Conservation (phyloP, 1,284 basidiomycete species). For the Ustilago hordei region DNA sequence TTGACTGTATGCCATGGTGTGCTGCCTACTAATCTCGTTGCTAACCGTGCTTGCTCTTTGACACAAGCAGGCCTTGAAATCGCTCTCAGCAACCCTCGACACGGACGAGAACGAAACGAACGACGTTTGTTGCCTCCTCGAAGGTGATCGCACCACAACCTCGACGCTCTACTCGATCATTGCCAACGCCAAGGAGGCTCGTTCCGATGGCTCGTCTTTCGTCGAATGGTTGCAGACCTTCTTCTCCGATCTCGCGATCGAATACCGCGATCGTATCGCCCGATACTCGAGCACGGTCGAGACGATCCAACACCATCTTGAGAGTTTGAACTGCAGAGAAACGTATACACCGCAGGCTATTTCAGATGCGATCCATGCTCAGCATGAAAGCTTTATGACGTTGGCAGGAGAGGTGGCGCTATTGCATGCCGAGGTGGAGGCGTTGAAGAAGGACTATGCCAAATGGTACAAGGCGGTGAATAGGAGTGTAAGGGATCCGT, state of each 20-base stretch:
- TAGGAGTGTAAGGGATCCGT: conserved; percentile 64
- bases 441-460: conserved; percentile 63
- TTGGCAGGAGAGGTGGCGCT: conserved; percentile 64
- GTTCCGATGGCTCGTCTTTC: conserved; percentile 52
- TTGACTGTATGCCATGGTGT: no score
- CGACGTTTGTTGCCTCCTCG: conserved; percentile 47
- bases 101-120: conserved; percentile 45
- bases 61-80: conserved; percentile 35
- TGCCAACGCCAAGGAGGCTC: conserved; percentile 49
- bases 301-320: conserved; percentile 62
- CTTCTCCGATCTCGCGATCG: conserved; percentile 53
- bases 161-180: conserved; percentile 60
- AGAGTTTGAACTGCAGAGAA: conserved; percentile 51
- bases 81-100: conserved; percentile 56
- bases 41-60: not conserved
- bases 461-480: conserved; percentile 65
- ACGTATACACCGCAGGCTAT: conserved; percentile 63
- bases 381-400: conserved; percentile 66
- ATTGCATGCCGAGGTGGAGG: conserved; percentile 65
- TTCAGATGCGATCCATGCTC: conserved; percentile 61
- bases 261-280: conserved; percentile 57
- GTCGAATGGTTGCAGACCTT: conserved; percentile 60
- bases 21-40: no score
- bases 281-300: conserved; percentile 65
- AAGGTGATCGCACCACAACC: conserved; percentile 61